Conservation (phyloP, 1,284 basidiomycete species). For the Limonomyces culmigenus region DNA sequence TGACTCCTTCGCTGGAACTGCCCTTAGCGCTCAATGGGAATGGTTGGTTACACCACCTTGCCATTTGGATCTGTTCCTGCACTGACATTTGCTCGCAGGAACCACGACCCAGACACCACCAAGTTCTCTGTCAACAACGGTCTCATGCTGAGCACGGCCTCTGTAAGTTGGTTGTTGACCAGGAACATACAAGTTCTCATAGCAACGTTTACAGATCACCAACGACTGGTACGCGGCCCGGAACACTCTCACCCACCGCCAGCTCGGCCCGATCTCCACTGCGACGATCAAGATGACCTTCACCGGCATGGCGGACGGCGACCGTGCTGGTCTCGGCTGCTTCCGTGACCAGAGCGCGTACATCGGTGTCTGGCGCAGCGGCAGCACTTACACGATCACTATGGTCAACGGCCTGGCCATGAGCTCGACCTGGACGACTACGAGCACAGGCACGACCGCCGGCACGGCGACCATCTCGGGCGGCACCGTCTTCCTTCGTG, state of each 20-base stretch:
- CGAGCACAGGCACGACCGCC: conserved; percentile 8
- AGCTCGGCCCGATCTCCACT: conserved; percentile 11
- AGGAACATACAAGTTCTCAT: too few relatives aligned
- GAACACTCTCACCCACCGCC: conserved; percentile 13
- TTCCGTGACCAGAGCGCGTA: conserved; percentile 12
- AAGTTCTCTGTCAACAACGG: conserved; percentile 9
- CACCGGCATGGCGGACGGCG: conserved; percentile 10
- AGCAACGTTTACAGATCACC: too few relatives aligned
- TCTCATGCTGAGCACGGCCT: conserved; percentile 11
- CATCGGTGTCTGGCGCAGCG: conserved; percentile 10
- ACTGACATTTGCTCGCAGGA: too few relatives aligned
- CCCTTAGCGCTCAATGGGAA: conserved; percentile 11
- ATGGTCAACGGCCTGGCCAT: conserved; percentile 11
- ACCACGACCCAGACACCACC: conserved; percentile 12
- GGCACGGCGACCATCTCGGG: conserved; percentile 8
- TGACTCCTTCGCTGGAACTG: conserved; percentile 9
- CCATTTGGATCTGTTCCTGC: too few relatives aligned
- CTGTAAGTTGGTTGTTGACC: too few relatives aligned
- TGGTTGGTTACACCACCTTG: too few relatives aligned
- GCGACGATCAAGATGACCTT: conserved; percentile 11
- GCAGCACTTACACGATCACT: conserved; percentile 6
- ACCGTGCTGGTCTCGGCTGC: conserved; percentile 11
- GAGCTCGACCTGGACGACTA: conserved; percentile 9
- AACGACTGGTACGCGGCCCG: conserved; percentile 11
- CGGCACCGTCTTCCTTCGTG: conserved; percentile 10